Percentiles rank a stretch among this genome's conserved stretches.
These are phyloP conservation scores for Chrysoporthe austroafricana DNA, from an alignment of 2,329 filamentous ascomycete species.

Conservation along the genomic window DNA sequence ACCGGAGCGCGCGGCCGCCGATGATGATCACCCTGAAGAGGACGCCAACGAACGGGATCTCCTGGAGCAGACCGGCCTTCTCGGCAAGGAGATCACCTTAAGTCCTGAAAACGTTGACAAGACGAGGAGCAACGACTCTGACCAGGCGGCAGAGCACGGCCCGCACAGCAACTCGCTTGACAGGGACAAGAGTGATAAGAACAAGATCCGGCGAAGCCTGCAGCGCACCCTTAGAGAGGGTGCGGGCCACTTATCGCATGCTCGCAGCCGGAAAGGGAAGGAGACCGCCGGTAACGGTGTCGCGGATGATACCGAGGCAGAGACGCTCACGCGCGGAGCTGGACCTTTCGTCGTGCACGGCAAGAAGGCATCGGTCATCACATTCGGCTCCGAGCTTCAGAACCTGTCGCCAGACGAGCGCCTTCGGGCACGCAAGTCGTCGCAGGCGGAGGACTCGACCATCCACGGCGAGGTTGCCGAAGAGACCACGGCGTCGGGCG, in stretches of 20 bases:
- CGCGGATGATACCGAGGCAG: conserved; percentile 59
- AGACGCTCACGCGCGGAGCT: conserved; percentile 75
- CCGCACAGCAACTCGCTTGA: conserved; percentile 38
- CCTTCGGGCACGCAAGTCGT: conserved; percentile 63
- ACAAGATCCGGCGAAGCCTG: conserved; percentile 79
- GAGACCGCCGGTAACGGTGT: conserved; percentile 68
- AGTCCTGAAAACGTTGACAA: conserved; percentile 48
- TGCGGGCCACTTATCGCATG: conserved; percentile 66
- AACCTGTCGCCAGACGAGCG: conserved; percentile 75
- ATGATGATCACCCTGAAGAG: conserved; percentile 49
- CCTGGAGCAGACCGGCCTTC: conserved; percentile 68
- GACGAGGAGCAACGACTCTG: conserved; percentile 45
- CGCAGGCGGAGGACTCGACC: conserved; percentile 37
- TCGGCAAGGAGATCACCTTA: conserved; percentile 51
- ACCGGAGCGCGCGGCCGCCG: conserved; percentile 36
- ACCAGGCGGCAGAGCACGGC: conserved; percentile 41
- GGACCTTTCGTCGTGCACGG: conserved; percentile 96
- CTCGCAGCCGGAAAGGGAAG: conserved; percentile 76
- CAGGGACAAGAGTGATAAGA: conserved; percentile 61
- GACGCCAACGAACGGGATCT: conserved; percentile 72
- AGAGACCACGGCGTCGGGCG: conserved; percentile 36
- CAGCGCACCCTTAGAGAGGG: conserved; percentile 88
- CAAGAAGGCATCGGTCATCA: conserved; percentile 96
- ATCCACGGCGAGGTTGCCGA: conserved; percentile 30
- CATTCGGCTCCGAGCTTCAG: conserved; percentile 91